Evolutionary conservation across 2,329 filamentous ascomycete genomes (phyloP).

Genomic region (Botrytis hyacinthi): DNA sequence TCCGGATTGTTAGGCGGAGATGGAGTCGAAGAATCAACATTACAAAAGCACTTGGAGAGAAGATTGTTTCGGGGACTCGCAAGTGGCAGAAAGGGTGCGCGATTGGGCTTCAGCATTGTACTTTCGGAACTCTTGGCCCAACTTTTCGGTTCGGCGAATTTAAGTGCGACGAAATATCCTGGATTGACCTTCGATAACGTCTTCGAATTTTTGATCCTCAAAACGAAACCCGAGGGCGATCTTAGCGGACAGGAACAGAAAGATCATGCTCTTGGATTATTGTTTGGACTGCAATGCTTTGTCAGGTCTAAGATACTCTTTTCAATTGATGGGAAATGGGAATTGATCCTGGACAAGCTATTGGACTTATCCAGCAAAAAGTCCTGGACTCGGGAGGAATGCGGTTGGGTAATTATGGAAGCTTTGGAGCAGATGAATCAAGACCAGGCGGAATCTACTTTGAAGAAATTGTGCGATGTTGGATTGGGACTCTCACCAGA

Average conservation of each 20-base stretch:
- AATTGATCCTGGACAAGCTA: conserved; percentile 67
- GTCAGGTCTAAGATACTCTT: conserved; percentile 76
- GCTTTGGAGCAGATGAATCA: conserved; percentile 62
- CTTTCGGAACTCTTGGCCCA: conserved; percentile 77
- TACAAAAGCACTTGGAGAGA: conserved; percentile 59
- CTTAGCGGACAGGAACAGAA: conserved; percentile 71
- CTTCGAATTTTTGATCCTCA: conserved; percentile 53
- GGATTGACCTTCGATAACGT: conserved; percentile 58
- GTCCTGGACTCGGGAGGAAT: conserved; percentile 85
- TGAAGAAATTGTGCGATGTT: conserved; percentile 60
- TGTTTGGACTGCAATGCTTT: conserved; percentile 86
- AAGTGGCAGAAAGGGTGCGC: conserved; percentile 83
- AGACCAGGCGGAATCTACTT: conserved; percentile 55
- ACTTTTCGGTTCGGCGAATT: conserved; percentile 55
- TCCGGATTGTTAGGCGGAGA: conserved; percentile 53
- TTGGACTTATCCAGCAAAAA: conserved; percentile 76
- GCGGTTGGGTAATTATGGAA: conserved; percentile 76
- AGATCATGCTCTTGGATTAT: conserved; percentile 78
- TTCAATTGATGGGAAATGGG: conserved; percentile 57
- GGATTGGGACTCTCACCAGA: conserved; percentile 79
- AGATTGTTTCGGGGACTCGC: conserved; percentile 83
- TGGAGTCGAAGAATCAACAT: conserved; percentile 50
- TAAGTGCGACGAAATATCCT: conserved; percentile 48
- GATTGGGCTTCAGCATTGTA: conserved; percentile 85
- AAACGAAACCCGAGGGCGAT: conserved; percentile 54